Evolutionary conservation across 306 rosid species (phyloP).

Genomic region (Betula pendula): DNA sequence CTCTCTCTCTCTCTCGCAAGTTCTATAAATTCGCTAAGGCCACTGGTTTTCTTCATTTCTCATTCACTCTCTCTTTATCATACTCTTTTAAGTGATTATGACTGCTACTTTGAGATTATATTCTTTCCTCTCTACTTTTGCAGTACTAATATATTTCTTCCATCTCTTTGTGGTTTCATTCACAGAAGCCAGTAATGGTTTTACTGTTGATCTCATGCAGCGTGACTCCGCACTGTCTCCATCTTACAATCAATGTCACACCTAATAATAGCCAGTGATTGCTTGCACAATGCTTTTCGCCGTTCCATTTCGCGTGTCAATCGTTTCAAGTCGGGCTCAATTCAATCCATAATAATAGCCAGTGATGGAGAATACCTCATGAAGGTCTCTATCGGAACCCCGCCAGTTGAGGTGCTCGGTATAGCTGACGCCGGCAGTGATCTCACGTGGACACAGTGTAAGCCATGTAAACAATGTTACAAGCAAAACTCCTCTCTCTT

Average conservation of each 20-base stretch:
- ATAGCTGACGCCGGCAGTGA: conserved; percentile 70
- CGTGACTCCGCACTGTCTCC: conserved; percentile 60
- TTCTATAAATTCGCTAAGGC: neutral
- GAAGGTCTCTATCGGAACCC: conserved; percentile 56
- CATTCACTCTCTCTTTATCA: neutral
- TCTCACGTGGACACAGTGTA: conserved; percentile 63
- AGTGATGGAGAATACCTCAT: conserved; percentile 52
- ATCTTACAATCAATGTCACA: conserved; percentile 29
- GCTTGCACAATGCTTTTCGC: conserved; percentile 36
- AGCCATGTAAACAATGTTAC: conserved; percentile 53
- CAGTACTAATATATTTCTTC: neutral
- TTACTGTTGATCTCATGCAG: conserved; percentile 41
- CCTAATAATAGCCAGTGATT: conserved; percentile 29
- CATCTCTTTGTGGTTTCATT: neutral
- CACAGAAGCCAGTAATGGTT: neutral
- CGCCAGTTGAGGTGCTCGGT: conserved; percentile 39
- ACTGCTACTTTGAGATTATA: neutral
- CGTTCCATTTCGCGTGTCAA: conserved; percentile 45
- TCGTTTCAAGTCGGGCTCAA: conserved; percentile 3
- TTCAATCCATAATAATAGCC: conserved; percentile 22
- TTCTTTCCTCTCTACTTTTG: neutral
- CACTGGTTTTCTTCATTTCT: neutral
- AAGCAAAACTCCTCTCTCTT: conserved; percentile 47
- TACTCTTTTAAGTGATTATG: neutral
- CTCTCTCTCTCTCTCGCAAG: neutral